phyloP scores from a whole-genome alignment of 768 basidiomycete species.

The Podaxis carcinomalis region DNA sequence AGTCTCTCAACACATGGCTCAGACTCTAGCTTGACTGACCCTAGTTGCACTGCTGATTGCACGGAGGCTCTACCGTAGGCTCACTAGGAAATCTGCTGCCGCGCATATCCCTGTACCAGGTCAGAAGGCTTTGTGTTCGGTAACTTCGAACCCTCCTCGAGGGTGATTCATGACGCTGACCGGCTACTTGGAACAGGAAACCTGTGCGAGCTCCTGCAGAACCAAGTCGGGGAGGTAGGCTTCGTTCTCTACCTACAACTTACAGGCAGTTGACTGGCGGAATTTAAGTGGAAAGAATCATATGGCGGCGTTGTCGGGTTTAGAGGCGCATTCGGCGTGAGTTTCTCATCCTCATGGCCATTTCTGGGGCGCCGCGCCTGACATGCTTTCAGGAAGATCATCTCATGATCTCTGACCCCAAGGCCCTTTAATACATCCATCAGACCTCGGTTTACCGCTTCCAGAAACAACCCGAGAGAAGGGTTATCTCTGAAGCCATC shows the following conservation, averaged over 20 bases:
- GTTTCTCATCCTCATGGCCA: constrained; percentile 8
- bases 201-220: constrained; percentile 25
- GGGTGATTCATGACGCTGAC: not conserved
- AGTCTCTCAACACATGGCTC: constrained; percentile 12
- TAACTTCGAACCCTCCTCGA: constrained; percentile 14
- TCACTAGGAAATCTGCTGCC: constrained; percentile 28
- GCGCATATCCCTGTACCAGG: constrained; percentile 29
- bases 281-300: constrained; percentile 40
- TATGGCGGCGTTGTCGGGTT: constrained; percentile 38
- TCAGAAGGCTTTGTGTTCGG: constrained; percentile 36
- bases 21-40: constrained; percentile 7
- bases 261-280: constrained; percentile 16
- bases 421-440: constrained; percentile 43
- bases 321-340: constrained; percentile 34
- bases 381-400: constrained; percentile 32
- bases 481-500: constrained; percentile 30
- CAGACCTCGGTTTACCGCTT: constrained; percentile 40
- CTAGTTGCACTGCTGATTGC: constrained; percentile 12
- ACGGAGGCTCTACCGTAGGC: constrained; percentile 26
- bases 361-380: not conserved
- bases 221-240: constrained; percentile 30
- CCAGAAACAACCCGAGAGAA: constrained; percentile 33
- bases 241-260: not conserved
- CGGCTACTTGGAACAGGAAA: constrained; percentile 16
- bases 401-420: constrained; percentile 43